These are phyloP conservation scores for Boletus tomentosulus DNA, from an alignment of 768 basidiomycete species.

Conservation along the genomic window DNA sequence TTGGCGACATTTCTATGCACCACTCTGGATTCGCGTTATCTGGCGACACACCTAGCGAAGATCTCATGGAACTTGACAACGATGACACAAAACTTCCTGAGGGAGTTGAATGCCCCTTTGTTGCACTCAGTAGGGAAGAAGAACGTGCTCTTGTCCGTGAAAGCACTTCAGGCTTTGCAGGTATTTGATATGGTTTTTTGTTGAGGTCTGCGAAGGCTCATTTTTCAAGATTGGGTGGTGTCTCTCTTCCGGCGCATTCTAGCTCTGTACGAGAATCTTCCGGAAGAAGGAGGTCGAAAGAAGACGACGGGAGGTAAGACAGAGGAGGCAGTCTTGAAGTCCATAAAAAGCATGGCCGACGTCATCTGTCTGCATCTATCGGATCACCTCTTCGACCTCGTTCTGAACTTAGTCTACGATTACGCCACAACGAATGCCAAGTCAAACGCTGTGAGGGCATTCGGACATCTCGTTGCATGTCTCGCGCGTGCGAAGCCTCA, in stretches of 20 bases:
- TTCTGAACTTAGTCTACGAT: conserved; percentile 77
- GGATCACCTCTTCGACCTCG: conserved; percentile 72
- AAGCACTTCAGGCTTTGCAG: conserved; percentile 75
- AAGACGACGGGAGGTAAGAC: conserved; percentile 82
- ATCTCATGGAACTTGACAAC: conserved; percentile 50
- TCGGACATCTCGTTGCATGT: conserved; percentile 83
- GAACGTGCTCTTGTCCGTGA: conserved; percentile 72
- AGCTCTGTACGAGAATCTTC: conserved; percentile 85
- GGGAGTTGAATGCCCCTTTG: conserved; percentile 37
- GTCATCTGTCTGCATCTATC: conserved; percentile 70
- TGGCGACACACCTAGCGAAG: conserved; percentile 50
- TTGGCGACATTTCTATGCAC: conserved; percentile 69
- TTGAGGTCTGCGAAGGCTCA: conserved; percentile 1
- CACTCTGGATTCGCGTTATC: conserved; percentile 53
- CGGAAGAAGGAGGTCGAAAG: conserved; percentile 88
- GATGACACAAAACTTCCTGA: conserved; percentile 47
- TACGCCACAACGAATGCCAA: conserved; percentile 89
- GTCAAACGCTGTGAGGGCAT: conserved; percentile 86
- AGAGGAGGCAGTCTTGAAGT: conserved; percentile 71
- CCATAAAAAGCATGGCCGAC: conserved; percentile 77
- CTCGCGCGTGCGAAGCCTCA: conserved; percentile 75
- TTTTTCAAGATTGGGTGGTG: conserved; percentile 66
- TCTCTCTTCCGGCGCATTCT: conserved; percentile 75
- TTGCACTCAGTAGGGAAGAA: conserved; percentile 52
- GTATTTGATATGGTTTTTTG: conserved; percentile 33